Base-by-base conservation (phyloP, 2,329 filamentous ascomycete genomes). In the Cadophora sp. region DNA sequence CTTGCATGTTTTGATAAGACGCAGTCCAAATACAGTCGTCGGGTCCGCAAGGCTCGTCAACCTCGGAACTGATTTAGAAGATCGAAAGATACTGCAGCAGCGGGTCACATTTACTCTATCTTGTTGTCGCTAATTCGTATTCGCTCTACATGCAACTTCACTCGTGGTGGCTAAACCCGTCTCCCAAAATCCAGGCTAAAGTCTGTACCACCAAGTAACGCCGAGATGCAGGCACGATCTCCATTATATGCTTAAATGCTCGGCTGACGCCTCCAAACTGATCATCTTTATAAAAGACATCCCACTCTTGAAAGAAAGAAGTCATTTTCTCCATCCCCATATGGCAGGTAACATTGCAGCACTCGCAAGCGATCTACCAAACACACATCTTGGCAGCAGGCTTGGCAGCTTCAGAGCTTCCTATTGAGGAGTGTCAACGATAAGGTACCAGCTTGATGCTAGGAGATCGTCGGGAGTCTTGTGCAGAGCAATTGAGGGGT, bases 381-480 rank as follows among this genome's bases (percentile, higher is more conserved):
- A 26, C 11, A 43, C 9, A 11, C 56, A 40, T 24, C 56, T 59
- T 59, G 34, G 56, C 56, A 59, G 34, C 56, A 59, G 31, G 34
- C 56, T 59, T 59, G 56, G 56, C 56, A 40, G 22, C 31, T 26
- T 59, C 56, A 43, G 56, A 59, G 56, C 56, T 59, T 40, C 56
- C 56, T 59, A 43, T 59, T 40, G 31, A 59, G 34, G 31, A 40
- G 22, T 59, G 43, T 37, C n/a, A 22, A 43, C 19, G 56, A 59
- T 59, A 59, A 59, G 34, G 56, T 59, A 43, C 56, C 26, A 24
- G 43, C n/a, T 59, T 11, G 31, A 59, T 59, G 34, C n/a, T 14
- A 59, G 56, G 31, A 43, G 34, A 59, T 59, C 56, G 31, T 59
- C 56, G 11, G 11, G 56, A 59, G 22, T 24, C 34, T 40, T 59